Percentiles rank a stretch among this genome's conserved stretches.
phyloP scores from a whole-genome alignment of 306 rosid genomes.

The Bauhinia variegata region DNA sequence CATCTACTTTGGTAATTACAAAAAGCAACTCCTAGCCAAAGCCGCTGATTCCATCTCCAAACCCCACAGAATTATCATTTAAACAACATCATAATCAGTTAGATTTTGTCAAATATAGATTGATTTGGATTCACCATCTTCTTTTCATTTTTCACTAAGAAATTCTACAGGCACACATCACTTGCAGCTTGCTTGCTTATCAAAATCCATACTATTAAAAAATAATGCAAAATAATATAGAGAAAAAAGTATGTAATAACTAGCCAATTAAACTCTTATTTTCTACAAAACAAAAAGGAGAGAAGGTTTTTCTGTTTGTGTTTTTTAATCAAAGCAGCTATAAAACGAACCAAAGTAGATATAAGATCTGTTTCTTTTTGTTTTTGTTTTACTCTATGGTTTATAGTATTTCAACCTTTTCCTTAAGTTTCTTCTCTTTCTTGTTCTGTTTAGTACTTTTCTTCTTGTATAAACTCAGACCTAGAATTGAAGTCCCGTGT shows the following conservation, averaged over 20 bases:
- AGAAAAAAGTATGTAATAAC: no score
- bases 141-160: no score
- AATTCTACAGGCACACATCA: no score
- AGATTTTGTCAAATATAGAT: conserved; percentile 22
- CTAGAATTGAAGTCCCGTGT: conserved; percentile 9
- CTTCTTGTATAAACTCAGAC: conserved; percentile 6
- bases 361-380: not conserved
- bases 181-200: no score
- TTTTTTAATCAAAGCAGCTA: no score
- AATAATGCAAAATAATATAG: no score
- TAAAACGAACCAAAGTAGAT: not conserved
- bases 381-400: not conserved
- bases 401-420: not conserved
- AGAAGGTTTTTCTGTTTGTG: no score
- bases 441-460: conserved; percentile 25
- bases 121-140: conserved; percentile 10
- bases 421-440: not conserved
- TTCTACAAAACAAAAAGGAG: no score
- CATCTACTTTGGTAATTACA: conserved; percentile 52
- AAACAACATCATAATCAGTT: conserved; percentile 28
- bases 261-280: no score
- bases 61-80: conserved; percentile 32
- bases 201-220: no score
- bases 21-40: conserved; percentile 44
- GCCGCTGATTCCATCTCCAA: conserved; percentile 51